phyloP scores from a whole-genome alignment of 129 eudicot genomes.

The Kitagawia praeruptora region DNA sequence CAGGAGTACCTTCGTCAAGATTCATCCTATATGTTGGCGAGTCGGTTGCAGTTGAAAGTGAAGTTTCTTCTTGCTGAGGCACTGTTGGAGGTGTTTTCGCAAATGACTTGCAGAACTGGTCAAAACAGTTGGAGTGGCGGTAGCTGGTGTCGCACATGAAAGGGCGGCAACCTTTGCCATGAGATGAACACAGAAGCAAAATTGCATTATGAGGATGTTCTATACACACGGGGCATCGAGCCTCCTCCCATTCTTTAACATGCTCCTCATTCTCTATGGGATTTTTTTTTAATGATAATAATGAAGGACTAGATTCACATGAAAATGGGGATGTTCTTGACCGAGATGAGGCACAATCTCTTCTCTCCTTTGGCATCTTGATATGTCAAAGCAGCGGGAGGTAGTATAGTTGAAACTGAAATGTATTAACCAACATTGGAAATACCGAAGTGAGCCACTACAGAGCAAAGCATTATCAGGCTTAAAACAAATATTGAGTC shows the following conservation, averaged over 20 bases:
- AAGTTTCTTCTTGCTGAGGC: conserved; percentile 19
- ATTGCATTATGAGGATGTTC: conserved; percentile 98
- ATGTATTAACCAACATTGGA: background rate
- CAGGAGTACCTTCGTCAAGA: conserved; percentile 18
- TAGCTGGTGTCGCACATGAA: conserved; percentile 99
- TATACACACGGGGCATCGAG: conserved; percentile 88
- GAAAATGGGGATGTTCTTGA: conserved; percentile 59
- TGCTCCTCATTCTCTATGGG: conserved; percentile 47
- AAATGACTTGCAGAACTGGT: conserved; percentile 79
- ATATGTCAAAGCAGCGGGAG: background rate
- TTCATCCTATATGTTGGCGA: conserved; percentile 7
- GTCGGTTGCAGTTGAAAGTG: background rate
- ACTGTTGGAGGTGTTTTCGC: conserved; percentile 30
- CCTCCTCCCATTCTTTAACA: conserved; percentile 85
- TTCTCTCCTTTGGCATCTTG: conserved; percentile 81
- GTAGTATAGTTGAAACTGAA: background rate
- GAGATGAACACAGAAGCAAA: conserved; percentile 66
- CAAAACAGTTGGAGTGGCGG: conserved; percentile 93
- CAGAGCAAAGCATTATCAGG: background rate
- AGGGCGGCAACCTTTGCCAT: conserved; percentile 88
- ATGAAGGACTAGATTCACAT: conserved; percentile 49
- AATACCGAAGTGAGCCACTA: background rate
- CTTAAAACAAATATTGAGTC: background rate
- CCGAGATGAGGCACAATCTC: conserved; percentile 69
- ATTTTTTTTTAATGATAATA: conserved; percentile 23